phyloP scores from a whole-genome alignment of 2,329 filamentous ascomycete genomes.

The Venturia asperata region DNA sequence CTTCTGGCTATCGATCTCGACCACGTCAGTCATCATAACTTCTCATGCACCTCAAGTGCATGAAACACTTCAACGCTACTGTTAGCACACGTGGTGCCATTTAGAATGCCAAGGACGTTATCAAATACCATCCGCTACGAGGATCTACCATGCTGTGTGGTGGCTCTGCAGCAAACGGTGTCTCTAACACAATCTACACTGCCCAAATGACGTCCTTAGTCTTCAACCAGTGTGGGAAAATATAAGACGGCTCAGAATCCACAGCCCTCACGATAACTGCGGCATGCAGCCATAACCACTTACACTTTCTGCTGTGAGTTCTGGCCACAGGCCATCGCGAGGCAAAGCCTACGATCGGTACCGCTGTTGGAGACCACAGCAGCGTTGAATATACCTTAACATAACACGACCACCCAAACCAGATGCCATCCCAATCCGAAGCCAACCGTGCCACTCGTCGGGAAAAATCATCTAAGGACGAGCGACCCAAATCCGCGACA shows the following conservation, averaged over 20 bases:
- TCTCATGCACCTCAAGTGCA: not conserved
- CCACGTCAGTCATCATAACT: not conserved
- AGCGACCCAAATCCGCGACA: not conserved
- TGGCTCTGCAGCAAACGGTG: not conserved
- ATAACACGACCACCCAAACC: not conserved
- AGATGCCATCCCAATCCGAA: not conserved
- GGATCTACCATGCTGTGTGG: not conserved
- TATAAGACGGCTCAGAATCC: not conserved
- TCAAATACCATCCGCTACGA: not conserved
- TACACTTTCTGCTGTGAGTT: slow-evolving; percentile 12
- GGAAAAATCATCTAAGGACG: not conserved
- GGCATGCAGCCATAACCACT: slow-evolving; percentile 7
- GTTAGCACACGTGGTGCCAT: slow-evolving; percentile 10
- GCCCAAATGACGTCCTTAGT: not conserved
- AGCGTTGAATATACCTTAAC: not conserved
- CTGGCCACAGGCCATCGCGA: slow-evolving; percentile 16
- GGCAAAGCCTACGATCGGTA: slow-evolving; percentile 16
- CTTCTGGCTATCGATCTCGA: not conserved
- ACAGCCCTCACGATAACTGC: not conserved
- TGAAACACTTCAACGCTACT: not conserved
- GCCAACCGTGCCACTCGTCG: not conserved
- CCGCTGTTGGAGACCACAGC: slow-evolving; percentile 14
- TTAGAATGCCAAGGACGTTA: not conserved
- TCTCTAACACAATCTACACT: not conserved
- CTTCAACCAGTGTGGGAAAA: not conserved